Conservation (phyloP, 768 basidiomycete genomes). For the Tricholoma furcatifolium region DNA sequence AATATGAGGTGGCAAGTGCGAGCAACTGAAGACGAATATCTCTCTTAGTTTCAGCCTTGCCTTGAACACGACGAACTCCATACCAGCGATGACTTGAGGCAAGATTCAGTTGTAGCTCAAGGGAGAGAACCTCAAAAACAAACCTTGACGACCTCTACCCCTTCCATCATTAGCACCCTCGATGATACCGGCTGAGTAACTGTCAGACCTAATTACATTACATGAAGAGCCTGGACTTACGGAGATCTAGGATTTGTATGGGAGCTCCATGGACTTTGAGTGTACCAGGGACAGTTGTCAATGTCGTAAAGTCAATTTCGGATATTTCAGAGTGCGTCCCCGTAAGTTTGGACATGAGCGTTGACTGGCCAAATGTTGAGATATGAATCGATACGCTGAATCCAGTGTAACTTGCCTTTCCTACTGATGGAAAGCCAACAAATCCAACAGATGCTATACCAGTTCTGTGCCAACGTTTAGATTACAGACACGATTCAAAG, state of each 20-base stretch:
- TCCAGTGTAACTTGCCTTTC: slow-evolving; percentile 56
- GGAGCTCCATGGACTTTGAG: slow-evolving; percentile 94
- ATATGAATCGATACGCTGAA: not conserved
- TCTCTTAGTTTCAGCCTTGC: slow-evolving; percentile 13
- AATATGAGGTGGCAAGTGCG: slow-evolving; percentile 98
- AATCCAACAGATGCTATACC: slow-evolving; percentile 98
- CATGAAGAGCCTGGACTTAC: slow-evolving; percentile 42
- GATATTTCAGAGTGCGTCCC: slow-evolving; percentile 97
- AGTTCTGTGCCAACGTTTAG: slow-evolving; percentile 48
- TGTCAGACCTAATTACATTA: not conserved
- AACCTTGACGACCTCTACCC: slow-evolving; percentile 92
- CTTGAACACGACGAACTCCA: slow-evolving; percentile 21
- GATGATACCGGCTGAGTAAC: slow-evolving; percentile 82
- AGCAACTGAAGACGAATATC: slow-evolving; percentile 61
- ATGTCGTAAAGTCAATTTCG: slow-evolving; percentile 94
- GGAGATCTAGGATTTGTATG: slow-evolving; percentile 91
- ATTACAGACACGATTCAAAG: not conserved
- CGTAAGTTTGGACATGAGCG: slow-evolving; percentile 92
- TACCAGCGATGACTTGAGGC: slow-evolving; percentile 72
- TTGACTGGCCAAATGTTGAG: slow-evolving; percentile 52
- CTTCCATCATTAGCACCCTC: slow-evolving; percentile 97
- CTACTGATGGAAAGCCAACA: slow-evolving; percentile 90
- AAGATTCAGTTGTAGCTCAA: not conserved
- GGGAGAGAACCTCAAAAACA: slow-evolving; percentile 26
- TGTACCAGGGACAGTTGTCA: slow-evolving; percentile 94